These are phyloP conservation scores for Limonium bicolor DNA, from an alignment of 148 eudicot genomes.

Conservation along the genomic window DNA sequence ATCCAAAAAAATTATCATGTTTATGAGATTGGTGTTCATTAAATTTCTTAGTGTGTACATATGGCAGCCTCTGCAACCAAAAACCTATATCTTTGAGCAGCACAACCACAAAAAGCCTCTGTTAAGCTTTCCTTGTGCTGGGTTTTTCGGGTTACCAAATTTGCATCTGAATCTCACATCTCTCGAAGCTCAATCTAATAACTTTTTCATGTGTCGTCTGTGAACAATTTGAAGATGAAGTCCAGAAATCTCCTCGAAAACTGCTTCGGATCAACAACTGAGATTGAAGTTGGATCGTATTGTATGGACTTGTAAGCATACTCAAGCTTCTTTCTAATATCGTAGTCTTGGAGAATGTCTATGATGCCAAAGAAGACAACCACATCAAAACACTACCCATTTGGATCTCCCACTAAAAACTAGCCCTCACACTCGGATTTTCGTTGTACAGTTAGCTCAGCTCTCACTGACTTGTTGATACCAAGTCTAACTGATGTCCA, in stretches of 20 bases:
- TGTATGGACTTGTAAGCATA: constrained; percentile 33
- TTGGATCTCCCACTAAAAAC: constrained; percentile 27
- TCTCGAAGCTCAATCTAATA: too few species aligned
- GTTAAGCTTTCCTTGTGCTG: too few species aligned
- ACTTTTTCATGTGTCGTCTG: constrained; percentile 13
- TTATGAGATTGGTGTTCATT: too few species aligned
- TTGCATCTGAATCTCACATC: too few species aligned
- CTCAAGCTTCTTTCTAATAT: constrained; percentile 33
- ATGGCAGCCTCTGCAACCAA: too few species aligned
- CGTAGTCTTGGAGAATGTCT: constrained; percentile 29
- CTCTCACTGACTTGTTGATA: constrained; percentile 16
- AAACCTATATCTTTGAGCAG: too few species aligned
- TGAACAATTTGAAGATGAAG: constrained; percentile 17
- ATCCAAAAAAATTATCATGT: too few species aligned
- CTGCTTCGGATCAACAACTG: constrained; percentile 25
- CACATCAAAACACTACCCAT: constrained; percentile 17
- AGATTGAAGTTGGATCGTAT: constrained; percentile 22
- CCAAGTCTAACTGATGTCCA: constrained; percentile 14
- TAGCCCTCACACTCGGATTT: constrained; percentile 14
- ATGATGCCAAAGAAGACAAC: constrained; percentile 27
- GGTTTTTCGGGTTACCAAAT: too few species aligned
- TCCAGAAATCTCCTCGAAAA: constrained; percentile 24
- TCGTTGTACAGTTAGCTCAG: constrained; percentile 17
- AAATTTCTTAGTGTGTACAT: too few species aligned
- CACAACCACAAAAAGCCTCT: too few species aligned